Evolutionary conservation across 225 moss, liverwort and hornwort species (phyloP), one percentile per base, ranked within the genome.

Genomic region (Sphagnum contortum): DNA sequence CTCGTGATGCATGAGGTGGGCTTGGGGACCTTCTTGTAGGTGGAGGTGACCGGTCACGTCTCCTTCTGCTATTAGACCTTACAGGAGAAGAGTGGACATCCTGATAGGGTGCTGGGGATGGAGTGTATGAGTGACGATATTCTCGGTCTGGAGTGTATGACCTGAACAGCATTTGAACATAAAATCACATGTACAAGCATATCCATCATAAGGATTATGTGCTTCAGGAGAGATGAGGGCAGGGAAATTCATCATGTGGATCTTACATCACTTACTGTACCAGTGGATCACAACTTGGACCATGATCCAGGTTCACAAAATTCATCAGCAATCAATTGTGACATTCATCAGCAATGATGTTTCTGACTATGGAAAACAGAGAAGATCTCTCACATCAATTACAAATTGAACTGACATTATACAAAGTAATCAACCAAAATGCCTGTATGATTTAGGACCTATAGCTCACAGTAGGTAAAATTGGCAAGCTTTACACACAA

Each of bases 141-240:
- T 63, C 78, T 54, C 91, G 84, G 68, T 79, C 85, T 57, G 83
- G 83, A 29, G 77, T 69, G 63, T 74, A 74, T 12, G 89, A 89
- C 60, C 88, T 85, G 51, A 11, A 8, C 8, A 9, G 5, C 5
- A 8, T 64, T 72, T 29, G 29, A 75, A 53, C 14, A 57, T 49
- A 0, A 45, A 52, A 64, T 48, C 8, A 62, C n/a, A 55, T 54
- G 3, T 49, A 52, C 14, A 61, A 50, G 4, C 5, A 47, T 45
- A 3, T n/a, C n/a, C n/a, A n/a, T 29, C 1, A 14, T 3, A 14
- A 57, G 2, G 59, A 57, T 45, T 13, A 49, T 7, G 48, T 57
- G 60, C 65, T 55, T 45, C 59, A 61, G 47, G 57, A 13, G 44
- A 44, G 13, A 6, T 52, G 6, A 66, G 46, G 12, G 57, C 67